These are phyloP conservation scores for Plasmodium vivax DNA, from an alignment of 169 alveolate genomes.

Conservation along the genomic window DNA sequence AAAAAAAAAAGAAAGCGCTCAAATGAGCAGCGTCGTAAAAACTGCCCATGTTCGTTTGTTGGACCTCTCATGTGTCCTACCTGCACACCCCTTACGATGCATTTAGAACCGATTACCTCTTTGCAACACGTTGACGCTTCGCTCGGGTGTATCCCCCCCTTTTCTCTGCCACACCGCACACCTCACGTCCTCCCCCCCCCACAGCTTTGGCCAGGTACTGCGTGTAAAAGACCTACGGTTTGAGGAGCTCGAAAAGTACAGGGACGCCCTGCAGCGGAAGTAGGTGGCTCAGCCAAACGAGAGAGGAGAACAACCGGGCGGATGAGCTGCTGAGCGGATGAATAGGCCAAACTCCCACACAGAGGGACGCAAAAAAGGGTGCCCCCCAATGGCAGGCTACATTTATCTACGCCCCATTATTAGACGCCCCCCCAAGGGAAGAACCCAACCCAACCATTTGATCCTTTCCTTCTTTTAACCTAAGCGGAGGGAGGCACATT, in stretches of 20 bases:
- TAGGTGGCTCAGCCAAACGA: background rate
- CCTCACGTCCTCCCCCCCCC: background rate
- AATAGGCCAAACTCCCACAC: background rate
- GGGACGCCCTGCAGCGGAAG: conserved; percentile 38
- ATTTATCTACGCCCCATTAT: background rate
- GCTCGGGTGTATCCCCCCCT: background rate
- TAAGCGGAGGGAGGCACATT: background rate
- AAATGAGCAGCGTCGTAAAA: background rate
- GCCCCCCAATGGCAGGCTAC: background rate
- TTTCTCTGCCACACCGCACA: background rate
- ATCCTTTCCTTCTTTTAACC: background rate
- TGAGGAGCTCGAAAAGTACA: conserved; percentile 56
- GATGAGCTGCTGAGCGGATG: background rate
- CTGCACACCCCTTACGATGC: background rate
- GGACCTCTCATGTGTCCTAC: background rate
- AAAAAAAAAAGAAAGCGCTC: background rate
- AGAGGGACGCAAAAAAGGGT: background rate
- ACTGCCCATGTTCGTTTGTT: background rate
- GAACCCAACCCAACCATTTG: background rate
- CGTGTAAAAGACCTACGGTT: conserved; percentile 40
- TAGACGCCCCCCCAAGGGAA: background rate
- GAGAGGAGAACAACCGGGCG: background rate
- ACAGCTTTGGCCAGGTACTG: conserved; percentile 39
- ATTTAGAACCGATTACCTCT: background rate
- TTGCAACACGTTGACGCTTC: background rate